Conservation (phyloP, 2,329 filamentous ascomycete genomes). For the Verticillium nubilum region DNA sequence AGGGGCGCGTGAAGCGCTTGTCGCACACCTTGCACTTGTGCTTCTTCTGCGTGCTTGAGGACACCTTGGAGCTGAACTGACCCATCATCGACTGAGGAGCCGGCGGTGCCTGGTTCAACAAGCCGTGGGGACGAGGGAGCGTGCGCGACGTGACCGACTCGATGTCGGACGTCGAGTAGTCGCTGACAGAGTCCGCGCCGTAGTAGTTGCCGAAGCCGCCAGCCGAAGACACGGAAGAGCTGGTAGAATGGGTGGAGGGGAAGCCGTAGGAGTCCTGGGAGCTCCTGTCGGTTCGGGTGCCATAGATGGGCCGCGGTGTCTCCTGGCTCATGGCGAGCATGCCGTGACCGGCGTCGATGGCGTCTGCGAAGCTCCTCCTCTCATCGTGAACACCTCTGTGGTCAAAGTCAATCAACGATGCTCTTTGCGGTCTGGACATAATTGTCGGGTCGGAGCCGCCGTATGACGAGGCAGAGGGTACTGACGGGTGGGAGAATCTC, state of each 20-base stretch:
- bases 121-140: constrained; percentile 69
- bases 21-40: constrained; percentile 99
- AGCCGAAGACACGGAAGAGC: constrained; percentile 91
- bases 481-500: constrained; percentile 82
- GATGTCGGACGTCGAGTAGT: constrained; percentile 92
- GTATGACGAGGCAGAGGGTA: constrained; percentile 23
- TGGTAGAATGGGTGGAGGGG: constrained; percentile 75
- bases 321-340: constrained; percentile 97
- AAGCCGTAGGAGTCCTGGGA: constrained; percentile 89
- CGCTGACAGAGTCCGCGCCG: constrained; percentile 82
- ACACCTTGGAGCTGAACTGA: constrained; percentile 95
- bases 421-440: constrained; percentile 50
- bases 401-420: constrained; percentile 59
- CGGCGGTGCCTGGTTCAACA: constrained; percentile 61
- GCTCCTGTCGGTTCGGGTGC: constrained; percentile 59
- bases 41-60: constrained; percentile 95
- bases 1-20: constrained; percentile 92
- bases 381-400: constrained; percentile 38
- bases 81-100: constrained; percentile 98
- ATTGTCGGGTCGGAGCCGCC: constrained; percentile 21
- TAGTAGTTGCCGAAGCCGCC: constrained; percentile 76
- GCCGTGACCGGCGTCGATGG: constrained; percentile 85
- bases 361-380: constrained; percentile 74
- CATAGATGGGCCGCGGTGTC: constrained; percentile 86
- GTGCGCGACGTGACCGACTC: constrained; percentile 75